A percentile compares a stretch with the other conserved stretches of the same genome.
These are phyloP conservation scores for Saccharomyces pastorianus DNA, from an alignment of 1,139 yeast species.

Conservation along the genomic window DNA sequence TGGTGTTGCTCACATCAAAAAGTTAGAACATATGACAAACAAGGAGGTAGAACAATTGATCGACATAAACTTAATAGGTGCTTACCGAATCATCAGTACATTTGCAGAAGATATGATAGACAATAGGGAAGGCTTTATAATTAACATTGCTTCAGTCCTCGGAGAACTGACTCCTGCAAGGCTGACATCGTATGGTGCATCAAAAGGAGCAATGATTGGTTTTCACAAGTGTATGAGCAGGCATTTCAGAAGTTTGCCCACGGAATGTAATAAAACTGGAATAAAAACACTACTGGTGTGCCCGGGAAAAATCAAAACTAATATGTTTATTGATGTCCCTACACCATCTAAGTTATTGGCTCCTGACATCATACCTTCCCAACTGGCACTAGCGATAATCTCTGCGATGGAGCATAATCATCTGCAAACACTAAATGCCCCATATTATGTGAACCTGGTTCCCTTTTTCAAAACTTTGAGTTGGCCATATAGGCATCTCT, in stretches of 20 bases:
- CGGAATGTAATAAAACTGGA: slow-evolving; percentile 18
- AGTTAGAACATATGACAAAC: slow-evolving; percentile 45
- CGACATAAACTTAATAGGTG: slow-evolving; percentile 58
- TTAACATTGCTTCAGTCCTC: slow-evolving; percentile 73
- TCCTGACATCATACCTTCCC: slow-evolving; percentile 64
- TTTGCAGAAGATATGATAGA: slow-evolving; percentile 67
- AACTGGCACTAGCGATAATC: slow-evolving; percentile 55
- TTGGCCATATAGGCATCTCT: slow-evolving; percentile 47
- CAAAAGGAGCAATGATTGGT: slow-evolving; percentile 79
- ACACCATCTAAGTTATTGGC: slow-evolving; percentile 73
- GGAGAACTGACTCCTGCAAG: slow-evolving; percentile 83
- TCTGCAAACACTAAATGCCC: slow-evolving; percentile 62
- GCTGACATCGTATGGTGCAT: slow-evolving; percentile 74
- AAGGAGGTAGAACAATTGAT: slow-evolving; percentile 55
- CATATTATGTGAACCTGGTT: slow-evolving; percentile 64
- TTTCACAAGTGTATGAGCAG: slow-evolving; percentile 69
- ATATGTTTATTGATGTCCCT: slow-evolving; percentile 58
- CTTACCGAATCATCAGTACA: slow-evolving; percentile 59
- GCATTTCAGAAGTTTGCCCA: slow-evolving; percentile 52
- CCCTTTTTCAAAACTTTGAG: slow-evolving; percentile 69
- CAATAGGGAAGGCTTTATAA: slow-evolving; percentile 61
- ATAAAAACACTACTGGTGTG: slow-evolving; percentile 68
- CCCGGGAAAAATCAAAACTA: slow-evolving; percentile 78
- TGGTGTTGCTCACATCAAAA: slow-evolving; percentile 56
- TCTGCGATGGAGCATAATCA: slow-evolving; percentile 51